Evolutionary conservation across 73 alveolate species (phyloP).

Genomic region (Tetrahymena borealis): DNA sequence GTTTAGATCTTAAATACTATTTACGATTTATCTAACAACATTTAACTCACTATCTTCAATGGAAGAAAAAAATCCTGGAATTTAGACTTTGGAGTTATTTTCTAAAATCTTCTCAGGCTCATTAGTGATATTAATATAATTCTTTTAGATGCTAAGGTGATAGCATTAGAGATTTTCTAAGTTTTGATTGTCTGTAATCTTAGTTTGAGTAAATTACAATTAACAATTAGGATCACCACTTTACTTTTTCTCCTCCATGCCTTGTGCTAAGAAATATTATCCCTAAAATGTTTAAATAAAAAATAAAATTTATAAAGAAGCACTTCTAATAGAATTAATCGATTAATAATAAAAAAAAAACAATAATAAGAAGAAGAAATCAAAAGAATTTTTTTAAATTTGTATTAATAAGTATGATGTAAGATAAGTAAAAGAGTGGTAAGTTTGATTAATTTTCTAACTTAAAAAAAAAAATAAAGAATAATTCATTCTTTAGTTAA

Average conservation of each 20-base stretch:
- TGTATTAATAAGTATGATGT: no score
- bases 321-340: background rate
- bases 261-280: background rate
- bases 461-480: no score
- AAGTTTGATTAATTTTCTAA: no score
- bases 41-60: background rate
- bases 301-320: background rate
- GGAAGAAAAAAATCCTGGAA: background rate
- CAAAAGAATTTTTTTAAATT: no score
- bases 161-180: background rate
- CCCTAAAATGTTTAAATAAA: background rate
- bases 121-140: background rate
- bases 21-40: background rate
- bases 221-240: background rate
- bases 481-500: no score
- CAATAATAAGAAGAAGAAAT: no score
- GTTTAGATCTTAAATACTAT: background rate
- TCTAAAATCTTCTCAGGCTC: background rate
- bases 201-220: background rate
- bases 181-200: background rate
- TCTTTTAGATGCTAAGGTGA: background rate
- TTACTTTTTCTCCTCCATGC: background rate
- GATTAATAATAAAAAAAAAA: no score
- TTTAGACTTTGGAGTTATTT: background rate
- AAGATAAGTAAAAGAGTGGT: no score